phyloP scores from a whole-genome alignment of 1,284 basidiomycete species.

The Cryptococcus maquisensis region DNA sequence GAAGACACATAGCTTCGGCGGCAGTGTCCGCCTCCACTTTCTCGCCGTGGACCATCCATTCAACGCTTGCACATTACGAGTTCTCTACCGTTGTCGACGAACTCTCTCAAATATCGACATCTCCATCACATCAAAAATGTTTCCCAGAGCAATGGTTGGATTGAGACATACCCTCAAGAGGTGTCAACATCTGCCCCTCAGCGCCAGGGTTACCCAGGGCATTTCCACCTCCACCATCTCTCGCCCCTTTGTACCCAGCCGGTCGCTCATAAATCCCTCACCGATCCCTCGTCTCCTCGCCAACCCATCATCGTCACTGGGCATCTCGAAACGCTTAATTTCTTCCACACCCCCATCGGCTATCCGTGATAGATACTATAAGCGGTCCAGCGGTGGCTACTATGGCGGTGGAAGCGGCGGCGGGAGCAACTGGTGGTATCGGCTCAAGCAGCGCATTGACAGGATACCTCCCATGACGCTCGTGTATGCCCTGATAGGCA shows the following conservation, averaged over 20 bases:
- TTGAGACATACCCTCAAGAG: no score
- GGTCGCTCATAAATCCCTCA: neutral
- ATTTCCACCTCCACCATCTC: neutral
- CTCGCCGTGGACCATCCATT: no score
- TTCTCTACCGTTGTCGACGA: no score
- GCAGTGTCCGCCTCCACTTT: no score
- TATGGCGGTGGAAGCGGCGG: slow-evolving; percentile 15
- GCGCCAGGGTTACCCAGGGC: no score
- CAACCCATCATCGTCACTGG: neutral
- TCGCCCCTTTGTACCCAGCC: neutral
- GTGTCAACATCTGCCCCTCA: no score
- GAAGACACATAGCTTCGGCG: no score
- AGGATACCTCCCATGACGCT: slow-evolving; percentile 26
- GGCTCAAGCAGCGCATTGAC: slow-evolving; percentile 27
- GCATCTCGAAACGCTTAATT: neutral
- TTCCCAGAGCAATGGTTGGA: no score
- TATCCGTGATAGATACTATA: slow-evolving; percentile 19
- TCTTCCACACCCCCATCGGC: neutral
- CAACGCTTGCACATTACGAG: no score
- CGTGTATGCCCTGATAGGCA: slow-evolving; percentile 40
- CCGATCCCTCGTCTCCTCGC: neutral
- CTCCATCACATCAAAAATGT: neutral
- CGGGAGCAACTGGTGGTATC: slow-evolving; percentile 18
- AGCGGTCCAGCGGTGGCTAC: slow-evolving; percentile 6
- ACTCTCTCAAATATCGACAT: no score